Base-by-base conservation (phyloP, 768 basidiomycete genomes). In the Coprinopsis cinerea region DNA sequence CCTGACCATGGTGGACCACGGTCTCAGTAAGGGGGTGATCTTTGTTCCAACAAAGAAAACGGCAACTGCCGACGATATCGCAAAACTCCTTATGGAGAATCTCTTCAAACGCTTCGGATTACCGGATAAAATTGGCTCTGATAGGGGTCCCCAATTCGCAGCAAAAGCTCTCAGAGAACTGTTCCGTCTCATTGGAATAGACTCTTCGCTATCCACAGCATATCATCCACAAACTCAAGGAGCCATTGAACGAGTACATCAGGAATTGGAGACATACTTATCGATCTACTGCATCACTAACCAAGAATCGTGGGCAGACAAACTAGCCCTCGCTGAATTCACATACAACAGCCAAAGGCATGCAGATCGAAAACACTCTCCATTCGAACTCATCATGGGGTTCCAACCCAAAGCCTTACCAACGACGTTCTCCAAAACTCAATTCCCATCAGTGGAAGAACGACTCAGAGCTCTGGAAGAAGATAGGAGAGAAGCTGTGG, bases 1-100 rank as follows among this genome's bases (percentile, higher is more conserved):
- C 17, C 36, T 65, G 44, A 48, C 53, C 46, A 49, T 63, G 17
- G 58, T 64, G 35, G 59, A 63, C 57, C 58, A 62, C 46, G 52
- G 59, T 22, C 54, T 59, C 53, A 57, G 49, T 18, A 64, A 66
- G 56, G 59, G 61, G 52, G 53, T 57, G 53, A 57, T 63, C 37
- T 41, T 59, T 15, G 47, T 59, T 3, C 55, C 59, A 15, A 53
- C 47, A 17, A 53, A 27, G 6, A 61, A 61, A 48, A 56, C 32
- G 17, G 46, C 54, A 2, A 50, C 49, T 13, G 32, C 47, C 0
- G 32, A 49, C 44, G 24, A 9, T 15, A 52, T 52, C 25, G 39
- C 46, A 14, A 7, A 18, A 28, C 17, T 52, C 13, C 32, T 52
- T 17, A 15, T 53, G 13, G 24, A 42, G 3, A 34, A 37, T 0